Evolutionary conservation across 2,329 filamentous ascomycete species (phyloP).

Genomic region (Exophiala mesophila): DNA sequence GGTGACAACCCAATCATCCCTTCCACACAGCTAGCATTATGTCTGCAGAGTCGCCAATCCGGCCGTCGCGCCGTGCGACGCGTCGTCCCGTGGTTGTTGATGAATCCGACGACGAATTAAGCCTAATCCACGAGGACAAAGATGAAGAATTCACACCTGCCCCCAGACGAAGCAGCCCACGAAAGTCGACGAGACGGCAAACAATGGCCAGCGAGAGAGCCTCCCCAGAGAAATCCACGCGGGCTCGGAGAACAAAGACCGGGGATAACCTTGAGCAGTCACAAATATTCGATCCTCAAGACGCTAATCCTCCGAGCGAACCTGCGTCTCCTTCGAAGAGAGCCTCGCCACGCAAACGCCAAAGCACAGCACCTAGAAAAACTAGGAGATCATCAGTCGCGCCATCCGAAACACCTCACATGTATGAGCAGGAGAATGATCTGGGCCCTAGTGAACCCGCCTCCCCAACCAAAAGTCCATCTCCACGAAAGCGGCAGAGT

Average conservation of each 20-base stretch:
- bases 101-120: conserved; percentile 65
- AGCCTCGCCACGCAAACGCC: conserved; percentile 61
- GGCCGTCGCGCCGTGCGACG: conserved; percentile 57
- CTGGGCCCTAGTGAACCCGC: conserved; percentile 35
- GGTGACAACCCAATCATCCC: too few species aligned
- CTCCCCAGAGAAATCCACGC: conserved; percentile 30
- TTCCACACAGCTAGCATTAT: too few species aligned
- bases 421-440: neutral
- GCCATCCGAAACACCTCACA: conserved; percentile 31
- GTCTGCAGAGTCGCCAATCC: conserved; percentile 35
- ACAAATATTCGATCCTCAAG: conserved; percentile 55
- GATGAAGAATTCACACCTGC: conserved; percentile 80
- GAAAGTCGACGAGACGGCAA: conserved; percentile 54
- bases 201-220: conserved; percentile 46
- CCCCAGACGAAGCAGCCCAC: conserved; percentile 53
- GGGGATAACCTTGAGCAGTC: conserved; percentile 55
- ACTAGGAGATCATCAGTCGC: conserved; percentile 34
- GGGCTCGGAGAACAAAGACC: conserved; percentile 43
- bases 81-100: conserved; percentile 72
- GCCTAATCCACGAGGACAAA: conserved; percentile 52
- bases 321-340: conserved; percentile 54
- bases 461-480: conserved; percentile 48
- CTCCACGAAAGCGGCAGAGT: conserved; percentile 66
- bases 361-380: conserved; percentile 47
- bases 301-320: conserved; percentile 44